Conservation (phyloP, 2,329 filamentous ascomycete genomes). For the Pseudocercospora fuligena region DNA sequence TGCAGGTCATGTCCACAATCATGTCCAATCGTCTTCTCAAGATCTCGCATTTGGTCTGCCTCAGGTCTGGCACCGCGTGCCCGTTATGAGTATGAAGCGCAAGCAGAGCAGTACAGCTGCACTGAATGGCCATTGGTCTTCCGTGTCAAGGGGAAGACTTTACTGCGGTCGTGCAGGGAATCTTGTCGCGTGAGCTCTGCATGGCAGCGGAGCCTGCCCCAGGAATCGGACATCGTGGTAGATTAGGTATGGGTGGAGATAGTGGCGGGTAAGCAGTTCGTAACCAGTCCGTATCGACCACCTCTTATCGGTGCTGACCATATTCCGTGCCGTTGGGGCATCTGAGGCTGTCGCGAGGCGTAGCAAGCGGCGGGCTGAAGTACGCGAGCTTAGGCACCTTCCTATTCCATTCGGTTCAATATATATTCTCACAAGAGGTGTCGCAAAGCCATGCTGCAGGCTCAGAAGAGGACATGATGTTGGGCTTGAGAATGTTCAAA, state of each 20-base stretch:
- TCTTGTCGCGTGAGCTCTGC: not conserved
- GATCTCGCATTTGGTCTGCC: not conserved
- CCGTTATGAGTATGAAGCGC: not conserved
- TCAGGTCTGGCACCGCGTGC: not conserved
- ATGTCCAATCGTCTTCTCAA: not conserved
- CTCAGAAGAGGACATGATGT: not conserved
- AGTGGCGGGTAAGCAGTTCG: not conserved
- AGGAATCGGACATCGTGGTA: not conserved
- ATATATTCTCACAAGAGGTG: not conserved
- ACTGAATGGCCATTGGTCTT: not conserved
- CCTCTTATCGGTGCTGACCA: not conserved
- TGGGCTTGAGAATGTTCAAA: not conserved
- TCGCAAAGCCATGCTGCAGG: not conserved
- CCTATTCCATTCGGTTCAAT: not conserved
- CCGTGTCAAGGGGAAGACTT: not conserved
- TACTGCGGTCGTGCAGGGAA: not conserved
- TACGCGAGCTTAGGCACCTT: not conserved
- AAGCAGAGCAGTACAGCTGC: not conserved
- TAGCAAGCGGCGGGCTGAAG: not conserved
- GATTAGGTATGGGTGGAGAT: conserved; percentile 1
- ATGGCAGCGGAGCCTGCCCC: not conserved
- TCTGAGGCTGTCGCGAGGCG: not conserved
- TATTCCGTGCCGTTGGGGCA: not conserved
- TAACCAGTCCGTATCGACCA: not conserved
- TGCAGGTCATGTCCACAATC: not conserved